These are phyloP conservation scores for Cercospora beticola DNA, from an alignment of 2,329 filamentous ascomycete species.

Conservation along the genomic window DNA sequence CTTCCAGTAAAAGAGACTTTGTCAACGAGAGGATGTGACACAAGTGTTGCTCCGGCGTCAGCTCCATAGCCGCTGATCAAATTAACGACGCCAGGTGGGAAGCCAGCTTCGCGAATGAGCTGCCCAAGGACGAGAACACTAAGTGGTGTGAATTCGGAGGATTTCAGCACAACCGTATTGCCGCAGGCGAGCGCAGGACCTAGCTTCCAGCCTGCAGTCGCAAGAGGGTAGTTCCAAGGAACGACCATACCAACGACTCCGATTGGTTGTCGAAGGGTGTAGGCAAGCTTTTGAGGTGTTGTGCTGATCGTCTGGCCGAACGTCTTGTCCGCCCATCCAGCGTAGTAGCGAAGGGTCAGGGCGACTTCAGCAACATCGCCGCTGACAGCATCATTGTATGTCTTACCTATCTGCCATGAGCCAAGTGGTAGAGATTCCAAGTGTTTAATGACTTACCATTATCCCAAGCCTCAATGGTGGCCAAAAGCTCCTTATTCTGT, in stretches of 20 bases:
- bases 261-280: constrained; percentile 30
- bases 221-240: constrained; percentile 76
- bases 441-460: constrained; percentile 37
- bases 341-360: constrained; percentile 46
- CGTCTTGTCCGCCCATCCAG: constrained; percentile 54
- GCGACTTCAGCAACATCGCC: constrained; percentile 53
- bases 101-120: constrained; percentile 70
- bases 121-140: constrained; percentile 54
- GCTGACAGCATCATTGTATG: constrained; percentile 41
- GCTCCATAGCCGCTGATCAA: constrained; percentile 70
- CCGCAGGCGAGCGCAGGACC: constrained; percentile 63
- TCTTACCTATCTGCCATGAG: constrained; percentile 56
- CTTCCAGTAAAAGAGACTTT: constrained; percentile 80
- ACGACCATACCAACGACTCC: constrained; percentile 57
- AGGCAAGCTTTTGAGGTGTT: constrained; percentile 56
- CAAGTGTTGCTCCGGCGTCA: constrained; percentile 67
- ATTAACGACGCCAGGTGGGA: constrained; percentile 76
- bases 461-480: constrained; percentile 47
- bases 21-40: constrained; percentile 66
- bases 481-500: constrained; percentile 46
- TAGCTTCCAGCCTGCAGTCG: constrained; percentile 75
- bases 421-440: constrained; percentile 34
- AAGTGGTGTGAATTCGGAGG: constrained; percentile 57
- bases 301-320: constrained; percentile 49
- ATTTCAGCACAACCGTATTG: constrained; percentile 58